These are phyloP conservation scores for Cercophora scortea DNA, from an alignment of 495 filamentous ascomycete species.

Conservation along the genomic window DNA sequence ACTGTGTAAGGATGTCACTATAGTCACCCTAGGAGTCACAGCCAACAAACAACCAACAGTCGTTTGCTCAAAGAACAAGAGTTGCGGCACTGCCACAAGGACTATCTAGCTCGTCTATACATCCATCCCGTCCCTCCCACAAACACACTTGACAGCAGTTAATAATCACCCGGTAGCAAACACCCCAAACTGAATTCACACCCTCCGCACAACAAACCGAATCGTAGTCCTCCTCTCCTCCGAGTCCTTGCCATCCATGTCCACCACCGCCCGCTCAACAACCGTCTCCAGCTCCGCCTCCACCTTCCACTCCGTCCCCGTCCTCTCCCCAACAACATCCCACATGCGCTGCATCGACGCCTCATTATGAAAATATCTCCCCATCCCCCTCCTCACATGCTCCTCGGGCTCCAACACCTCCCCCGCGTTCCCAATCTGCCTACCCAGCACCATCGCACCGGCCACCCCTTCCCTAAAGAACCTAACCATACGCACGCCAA, in stretches of 20 bases:
- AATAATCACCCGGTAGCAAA: too few species aligned
- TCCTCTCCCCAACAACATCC: constrained; percentile 34
- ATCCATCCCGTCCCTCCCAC: too few species aligned
- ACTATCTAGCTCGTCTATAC: too few species aligned
- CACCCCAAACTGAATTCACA: too few species aligned
- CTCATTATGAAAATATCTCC: constrained; percentile 33
- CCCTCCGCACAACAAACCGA: too few species aligned
- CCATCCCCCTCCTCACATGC: not conserved
- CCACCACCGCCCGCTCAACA: too few species aligned
- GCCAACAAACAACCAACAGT: too few species aligned
- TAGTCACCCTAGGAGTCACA: too few species aligned
- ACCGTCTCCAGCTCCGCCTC: constrained; percentile 18
- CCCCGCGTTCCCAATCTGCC: constrained; percentile 30
- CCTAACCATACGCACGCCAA: constrained; percentile 36
- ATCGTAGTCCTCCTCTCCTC: not conserved
- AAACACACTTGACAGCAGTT: too few species aligned
- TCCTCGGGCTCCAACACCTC: constrained; percentile 9
- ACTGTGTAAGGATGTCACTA: too few species aligned
- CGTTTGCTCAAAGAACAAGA: too few species aligned
- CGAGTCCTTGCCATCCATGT: not conserved
- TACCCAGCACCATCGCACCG: constrained; percentile 33
- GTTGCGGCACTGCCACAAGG: too few species aligned
- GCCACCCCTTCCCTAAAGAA: constrained; percentile 33
- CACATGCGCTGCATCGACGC: constrained; percentile 36
- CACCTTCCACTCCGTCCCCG: constrained; percentile 33